Conservation (phyloP, 2,329 filamentous ascomycete species). For the Cercospora beticola region DNA sequence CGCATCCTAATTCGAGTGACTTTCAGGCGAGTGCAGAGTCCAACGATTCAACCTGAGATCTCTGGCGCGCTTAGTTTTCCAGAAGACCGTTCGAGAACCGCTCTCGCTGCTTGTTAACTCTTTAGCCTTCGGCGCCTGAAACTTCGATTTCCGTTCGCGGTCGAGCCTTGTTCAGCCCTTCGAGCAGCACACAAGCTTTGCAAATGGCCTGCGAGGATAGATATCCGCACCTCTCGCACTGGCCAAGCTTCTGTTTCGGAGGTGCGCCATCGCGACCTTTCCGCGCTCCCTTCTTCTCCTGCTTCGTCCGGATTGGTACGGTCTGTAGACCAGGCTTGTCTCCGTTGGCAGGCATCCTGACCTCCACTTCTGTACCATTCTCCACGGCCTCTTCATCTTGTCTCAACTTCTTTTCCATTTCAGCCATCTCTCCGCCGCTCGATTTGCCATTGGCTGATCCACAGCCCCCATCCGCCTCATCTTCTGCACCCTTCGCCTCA, state of each 20-base stretch:
- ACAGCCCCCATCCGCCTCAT: slow-evolving; percentile 70
- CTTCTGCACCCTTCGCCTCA: slow-evolving; percentile 42
- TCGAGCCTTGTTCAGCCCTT: slow-evolving; percentile 78
- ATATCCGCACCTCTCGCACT: slow-evolving; percentile 86
- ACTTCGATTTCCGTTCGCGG: slow-evolving; percentile 45
- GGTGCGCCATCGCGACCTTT: slow-evolving; percentile 19
- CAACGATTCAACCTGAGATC: no score
- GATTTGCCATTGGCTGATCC: slow-evolving; percentile 67
- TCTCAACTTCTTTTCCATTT: slow-evolving; percentile 72
- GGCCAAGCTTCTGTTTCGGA: slow-evolving; percentile 72
- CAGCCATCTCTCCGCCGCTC: slow-evolving; percentile 74
- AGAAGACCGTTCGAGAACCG: no score
- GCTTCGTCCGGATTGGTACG: slow-evolving; percentile 36
- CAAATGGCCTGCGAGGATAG: slow-evolving; percentile 92
- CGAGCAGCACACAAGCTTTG: slow-evolving; percentile 87
- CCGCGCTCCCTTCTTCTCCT: slow-evolving; percentile 32
- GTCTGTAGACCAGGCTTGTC: slow-evolving; percentile 10
- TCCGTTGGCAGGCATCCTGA: slow-evolving; percentile 43
- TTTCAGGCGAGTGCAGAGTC: no score
- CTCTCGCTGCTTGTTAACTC: no score
- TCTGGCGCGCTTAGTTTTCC: no score
- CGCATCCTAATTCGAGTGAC: no score
- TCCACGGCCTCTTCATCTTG: slow-evolving; percentile 61
- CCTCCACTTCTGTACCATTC: slow-evolving; percentile 62
- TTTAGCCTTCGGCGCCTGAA: no score